Percentiles rank a stretch among this genome's conserved stretches.
phyloP scores from a whole-genome alignment of 2,329 filamentous ascomycete species.

The Sarocladium strictum region DNA sequence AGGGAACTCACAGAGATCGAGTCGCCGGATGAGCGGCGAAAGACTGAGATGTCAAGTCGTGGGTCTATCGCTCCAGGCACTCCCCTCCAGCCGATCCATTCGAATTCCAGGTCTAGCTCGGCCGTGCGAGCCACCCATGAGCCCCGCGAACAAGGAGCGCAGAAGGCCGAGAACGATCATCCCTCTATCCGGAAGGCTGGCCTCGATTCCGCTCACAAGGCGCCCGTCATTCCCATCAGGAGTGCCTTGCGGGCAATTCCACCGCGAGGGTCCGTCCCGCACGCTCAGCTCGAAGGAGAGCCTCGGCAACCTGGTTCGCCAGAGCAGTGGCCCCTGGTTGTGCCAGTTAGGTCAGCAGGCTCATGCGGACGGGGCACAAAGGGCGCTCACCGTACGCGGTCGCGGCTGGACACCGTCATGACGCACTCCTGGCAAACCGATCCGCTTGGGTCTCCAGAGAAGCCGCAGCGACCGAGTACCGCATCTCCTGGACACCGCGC shows the following conservation, averaged over 20 bases:
- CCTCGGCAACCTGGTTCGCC: not conserved
- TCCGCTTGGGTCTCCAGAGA: not conserved
- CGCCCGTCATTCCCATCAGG: not conserved
- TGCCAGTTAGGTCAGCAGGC: not conserved
- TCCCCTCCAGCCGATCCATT: not conserved
- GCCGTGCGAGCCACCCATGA: not conserved
- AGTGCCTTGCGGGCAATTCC: not conserved
- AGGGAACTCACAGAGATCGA: constrained; percentile 46
- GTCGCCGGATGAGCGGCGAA: constrained; percentile 16
- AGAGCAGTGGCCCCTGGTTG: not conserved
- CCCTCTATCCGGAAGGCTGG: not conserved
- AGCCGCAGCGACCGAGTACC: not conserved
- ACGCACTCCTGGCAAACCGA: not conserved
- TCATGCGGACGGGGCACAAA: not conserved
- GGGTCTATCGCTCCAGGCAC: not conserved
- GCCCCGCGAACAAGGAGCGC: not conserved
- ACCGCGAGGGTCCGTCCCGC: not conserved
- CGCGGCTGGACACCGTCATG: not conserved
- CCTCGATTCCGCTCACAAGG: not conserved
- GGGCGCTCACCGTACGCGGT: not conserved
- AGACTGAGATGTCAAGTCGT: not conserved
- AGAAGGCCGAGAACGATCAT: not conserved
- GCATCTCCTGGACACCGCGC: not conserved
- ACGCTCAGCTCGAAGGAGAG: not conserved
- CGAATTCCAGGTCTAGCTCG: not conserved